Evolutionary conservation across 768 basidiomycete genomes (phyloP).

Genomic region (Butyriboletus loyo): DNA sequence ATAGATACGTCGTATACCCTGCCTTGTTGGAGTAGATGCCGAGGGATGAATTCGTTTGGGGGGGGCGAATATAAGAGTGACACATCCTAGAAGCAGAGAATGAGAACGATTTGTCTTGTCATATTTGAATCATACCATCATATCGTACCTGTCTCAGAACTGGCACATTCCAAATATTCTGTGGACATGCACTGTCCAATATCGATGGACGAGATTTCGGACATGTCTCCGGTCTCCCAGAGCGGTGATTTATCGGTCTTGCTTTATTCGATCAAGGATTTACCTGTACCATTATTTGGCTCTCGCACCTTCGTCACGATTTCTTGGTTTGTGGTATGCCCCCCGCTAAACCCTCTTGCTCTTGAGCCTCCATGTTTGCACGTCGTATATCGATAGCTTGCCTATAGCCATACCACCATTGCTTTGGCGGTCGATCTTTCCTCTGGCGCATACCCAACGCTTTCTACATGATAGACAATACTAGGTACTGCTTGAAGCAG

Average conservation of each 20-base stretch:
- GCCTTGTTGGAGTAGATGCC: background rate
- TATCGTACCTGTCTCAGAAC: too few relatives aligned
- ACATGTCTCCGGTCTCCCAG: too few relatives aligned
- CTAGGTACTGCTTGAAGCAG: too few relatives aligned
- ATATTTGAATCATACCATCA: too few relatives aligned
- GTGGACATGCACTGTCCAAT: too few relatives aligned
- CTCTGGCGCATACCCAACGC: too few relatives aligned
- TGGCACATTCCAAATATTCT: too few relatives aligned
- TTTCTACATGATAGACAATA: background rate
- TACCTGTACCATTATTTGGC: slow-evolving; percentile 9
- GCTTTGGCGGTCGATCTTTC: background rate
- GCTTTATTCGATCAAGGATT: slow-evolving; percentile 2
- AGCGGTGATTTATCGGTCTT: slow-evolving; percentile 26
- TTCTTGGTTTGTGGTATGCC: slow-evolving; percentile 2
- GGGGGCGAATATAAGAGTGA: too few relatives aligned
- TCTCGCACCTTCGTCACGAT: slow-evolving; percentile 2
- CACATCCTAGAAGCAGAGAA: too few relatives aligned
- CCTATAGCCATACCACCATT: background rate
- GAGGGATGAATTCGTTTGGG: too few relatives aligned
- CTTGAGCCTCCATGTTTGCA: slow-evolving; percentile 3
- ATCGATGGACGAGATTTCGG: too few relatives aligned
- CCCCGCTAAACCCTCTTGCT: slow-evolving; percentile 9
- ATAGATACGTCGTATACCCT: background rate
- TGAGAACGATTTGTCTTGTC: too few relatives aligned
- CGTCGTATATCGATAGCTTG: slow-evolving; percentile 1